Base-by-base conservation (phyloP, 805 yeast genomes). In the Candida namnaoensis region DNA sequence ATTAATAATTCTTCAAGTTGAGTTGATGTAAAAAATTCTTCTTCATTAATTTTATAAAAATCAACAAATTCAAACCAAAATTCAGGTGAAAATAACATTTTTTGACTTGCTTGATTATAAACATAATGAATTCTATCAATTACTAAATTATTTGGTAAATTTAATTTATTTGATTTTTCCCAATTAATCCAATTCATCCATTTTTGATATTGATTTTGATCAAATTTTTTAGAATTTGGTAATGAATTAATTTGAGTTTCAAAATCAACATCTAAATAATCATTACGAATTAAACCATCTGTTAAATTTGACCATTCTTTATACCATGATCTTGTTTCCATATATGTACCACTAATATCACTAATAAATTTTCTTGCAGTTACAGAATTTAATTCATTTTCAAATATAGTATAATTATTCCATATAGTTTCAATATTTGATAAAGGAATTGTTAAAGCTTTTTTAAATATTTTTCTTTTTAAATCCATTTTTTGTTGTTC, bases 311-410 rank as follows among this genome's bases (percentile, higher is more conserved):
- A 66, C 72, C 88, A 76, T 54, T 86, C 95, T 35, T 76, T 78
- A 46, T 77, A 76, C 64, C 84, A 70, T 0, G 93, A 74, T 47
- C 96, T 72, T 2, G 96, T 90, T 48, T 74, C 78, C 96, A 91
- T 86, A 57, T 88, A 93, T 12, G 78, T 82, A 4, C 85, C 79
- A 11, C 95, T 83, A 45, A 78, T 72, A 51, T 90, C 97, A 36
- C 85, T 80, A 41, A 90, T 80, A 55, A 82, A 79, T 59, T 86
- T 87, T 53, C 95, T 78, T 4, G 96, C 93, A 4, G 90, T 83
- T 15, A 82, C 65, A 32, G 82, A 68, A 54, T 83, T 84, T 15
- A 79, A 64, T 34, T 79, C 82, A 51, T 80, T 86, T 61, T 91
- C 98, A 79, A 93, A 93, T 44, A 72, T 68, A 23, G 86, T 81